A percentile compares a stretch with the other conserved stretches of the same genome.
Conservation (phyloP, 2,329 filamentous ascomycete genomes). For the Metarhizium brunneum region DNA sequence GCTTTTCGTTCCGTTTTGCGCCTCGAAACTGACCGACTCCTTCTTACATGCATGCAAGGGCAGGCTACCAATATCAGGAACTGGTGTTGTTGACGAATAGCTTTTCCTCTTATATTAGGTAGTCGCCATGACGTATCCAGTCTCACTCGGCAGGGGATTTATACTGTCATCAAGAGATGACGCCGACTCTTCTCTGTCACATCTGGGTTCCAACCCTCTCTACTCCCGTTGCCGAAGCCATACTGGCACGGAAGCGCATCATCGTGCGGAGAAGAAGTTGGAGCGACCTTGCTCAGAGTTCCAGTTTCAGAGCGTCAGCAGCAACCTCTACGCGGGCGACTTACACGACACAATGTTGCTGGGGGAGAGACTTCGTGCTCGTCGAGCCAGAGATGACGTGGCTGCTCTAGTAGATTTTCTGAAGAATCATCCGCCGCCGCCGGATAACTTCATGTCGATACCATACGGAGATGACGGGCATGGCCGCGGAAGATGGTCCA, state of each 20-base stretch:
- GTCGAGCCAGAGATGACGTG: slow-evolving; percentile 17
- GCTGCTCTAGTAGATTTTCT: slow-evolving; percentile 39
- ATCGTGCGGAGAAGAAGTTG: background rate
- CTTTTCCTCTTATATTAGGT: background rate
- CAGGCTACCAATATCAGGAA: background rate
- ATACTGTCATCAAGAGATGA: slow-evolving; percentile 2
- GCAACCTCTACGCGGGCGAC: slow-evolving; percentile 2
- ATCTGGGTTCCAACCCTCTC: slow-evolving; percentile 4
- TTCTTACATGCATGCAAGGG: background rate
- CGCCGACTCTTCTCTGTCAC: slow-evolving; percentile 1
- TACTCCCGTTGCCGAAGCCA: slow-evolving; percentile 4
- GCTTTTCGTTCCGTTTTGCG: background rate
- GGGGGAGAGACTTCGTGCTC: slow-evolving; percentile 9
- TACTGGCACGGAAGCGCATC: background rate
- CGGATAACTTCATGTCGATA: slow-evolving; percentile 40
- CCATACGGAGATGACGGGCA: slow-evolving; percentile 22
- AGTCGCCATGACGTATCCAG: slow-evolving; percentile 1
- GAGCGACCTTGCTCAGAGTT: background rate
- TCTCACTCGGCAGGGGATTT: background rate
- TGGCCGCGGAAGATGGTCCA: slow-evolving; percentile 29
- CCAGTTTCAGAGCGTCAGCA: background rate
- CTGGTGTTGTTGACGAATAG: background rate
- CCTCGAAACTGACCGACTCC: background rate
- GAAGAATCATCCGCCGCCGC: slow-evolving; percentile 37
- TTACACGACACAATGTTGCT: slow-evolving; percentile 2